These are phyloP conservation scores for Talaromyces nanjingensis DNA, from an alignment of 495 filamentous ascomycete genomes.

Conservation along the genomic window DNA sequence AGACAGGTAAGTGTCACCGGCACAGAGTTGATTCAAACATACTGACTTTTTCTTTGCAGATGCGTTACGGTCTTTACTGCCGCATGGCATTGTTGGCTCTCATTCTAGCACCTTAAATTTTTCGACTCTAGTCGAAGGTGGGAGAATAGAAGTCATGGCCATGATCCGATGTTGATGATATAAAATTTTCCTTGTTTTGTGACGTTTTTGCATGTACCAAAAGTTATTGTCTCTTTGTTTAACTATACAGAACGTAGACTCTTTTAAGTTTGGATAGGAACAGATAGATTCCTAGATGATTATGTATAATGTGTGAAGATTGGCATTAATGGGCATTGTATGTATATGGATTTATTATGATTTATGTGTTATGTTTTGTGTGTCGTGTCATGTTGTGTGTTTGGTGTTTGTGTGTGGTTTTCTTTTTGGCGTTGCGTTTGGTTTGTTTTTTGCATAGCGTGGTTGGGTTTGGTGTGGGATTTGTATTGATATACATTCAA, in stretches of 20 bases:
- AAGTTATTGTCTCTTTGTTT: constrained; percentile 4
- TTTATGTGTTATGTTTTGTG: constrained; percentile 11
- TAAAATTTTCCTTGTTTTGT: constrained; percentile 33
- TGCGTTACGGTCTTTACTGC: constrained; percentile 96
- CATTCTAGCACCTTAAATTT: constrained; percentile 62
- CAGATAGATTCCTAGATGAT: constrained; percentile 22
- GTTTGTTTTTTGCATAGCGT: constrained; percentile 6
- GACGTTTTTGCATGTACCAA: constrained; percentile 24
- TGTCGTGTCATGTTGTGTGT: constrained; percentile 11
- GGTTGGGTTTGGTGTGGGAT: background rate
- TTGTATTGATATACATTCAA: background rate
- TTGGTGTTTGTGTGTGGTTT: constrained; percentile 13
- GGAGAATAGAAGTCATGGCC: background rate
- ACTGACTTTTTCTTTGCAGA: constrained; percentile 51
- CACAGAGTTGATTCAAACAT: constrained; percentile 2
- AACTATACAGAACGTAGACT: constrained; percentile 12
- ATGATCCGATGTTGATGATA: constrained; percentile 31
- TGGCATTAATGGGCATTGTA: constrained; percentile 19
- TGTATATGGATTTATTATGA: constrained; percentile 15
- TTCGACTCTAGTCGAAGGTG: background rate
- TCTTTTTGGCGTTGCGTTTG: constrained; percentile 8
- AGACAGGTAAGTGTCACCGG: constrained; percentile 71
- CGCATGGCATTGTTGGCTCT: constrained; percentile 94
- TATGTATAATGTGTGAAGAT: constrained; percentile 18
- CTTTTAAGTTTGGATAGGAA: constrained; percentile 19